These are phyloP conservation scores for Lasiosphaeria hispida DNA, from an alignment of 495 filamentous ascomycete genomes.

Conservation along the genomic window DNA sequence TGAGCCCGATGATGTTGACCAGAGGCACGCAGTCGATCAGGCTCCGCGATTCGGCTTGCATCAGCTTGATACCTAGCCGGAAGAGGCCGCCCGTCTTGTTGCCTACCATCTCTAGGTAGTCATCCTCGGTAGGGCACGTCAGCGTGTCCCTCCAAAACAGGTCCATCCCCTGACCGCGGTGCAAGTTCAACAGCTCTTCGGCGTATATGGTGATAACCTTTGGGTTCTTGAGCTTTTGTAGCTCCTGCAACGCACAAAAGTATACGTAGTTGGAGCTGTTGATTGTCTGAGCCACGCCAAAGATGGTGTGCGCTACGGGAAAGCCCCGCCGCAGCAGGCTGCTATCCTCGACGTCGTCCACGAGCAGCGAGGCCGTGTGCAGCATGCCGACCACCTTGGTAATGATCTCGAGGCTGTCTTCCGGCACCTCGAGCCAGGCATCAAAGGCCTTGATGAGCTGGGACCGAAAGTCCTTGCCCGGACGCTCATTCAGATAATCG, in stretches of 20 bases:
- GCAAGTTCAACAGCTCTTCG: slow-evolving; percentile 88
- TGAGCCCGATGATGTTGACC: slow-evolving; percentile 84
- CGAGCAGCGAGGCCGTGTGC: slow-evolving; percentile 86
- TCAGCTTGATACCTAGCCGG: slow-evolving; percentile 88
- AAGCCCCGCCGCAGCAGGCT: slow-evolving; percentile 81
- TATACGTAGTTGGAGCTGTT: slow-evolving; percentile 98
- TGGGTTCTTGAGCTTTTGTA: slow-evolving; percentile 72
- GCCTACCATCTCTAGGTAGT: slow-evolving; percentile 97
- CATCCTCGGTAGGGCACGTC: slow-evolving; percentile 89
- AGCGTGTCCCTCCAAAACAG: slow-evolving; percentile 95
- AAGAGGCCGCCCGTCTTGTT: slow-evolving; percentile 98
- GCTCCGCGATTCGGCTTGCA: slow-evolving; percentile 81
- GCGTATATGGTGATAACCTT: slow-evolving; percentile 73
- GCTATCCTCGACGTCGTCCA: slow-evolving; percentile 90
- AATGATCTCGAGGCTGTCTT: slow-evolving; percentile 73
- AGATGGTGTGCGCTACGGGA: slow-evolving; percentile 92
- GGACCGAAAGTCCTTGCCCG: slow-evolving; percentile 87
- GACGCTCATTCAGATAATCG: slow-evolving; percentile 80
- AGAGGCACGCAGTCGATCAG: slow-evolving; percentile 74
- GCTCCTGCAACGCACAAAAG: slow-evolving; percentile 81
- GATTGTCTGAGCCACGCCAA: slow-evolving; percentile 93
- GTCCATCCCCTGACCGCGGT: slow-evolving; percentile 96
- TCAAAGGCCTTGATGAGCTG: slow-evolving; percentile 90
- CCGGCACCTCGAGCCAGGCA: slow-evolving; percentile 80
- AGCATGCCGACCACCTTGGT: slow-evolving; percentile 88